These are phyloP conservation scores for Candida buenavistaensis DNA, from an alignment of 1,139 yeast genomes.

Conservation along the genomic window DNA sequence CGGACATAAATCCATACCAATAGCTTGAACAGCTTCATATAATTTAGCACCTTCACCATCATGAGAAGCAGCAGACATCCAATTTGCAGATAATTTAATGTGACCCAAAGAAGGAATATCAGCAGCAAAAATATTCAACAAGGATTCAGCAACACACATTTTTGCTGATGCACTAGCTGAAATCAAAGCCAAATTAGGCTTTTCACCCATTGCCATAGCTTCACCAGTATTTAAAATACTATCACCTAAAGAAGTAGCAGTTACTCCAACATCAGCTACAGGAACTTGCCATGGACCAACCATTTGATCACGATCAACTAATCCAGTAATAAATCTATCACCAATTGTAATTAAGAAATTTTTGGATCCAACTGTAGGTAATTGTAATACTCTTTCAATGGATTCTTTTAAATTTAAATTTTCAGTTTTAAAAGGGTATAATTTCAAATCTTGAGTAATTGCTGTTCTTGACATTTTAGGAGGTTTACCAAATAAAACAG, in stretches of 20 bases:
- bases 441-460: conserved; percentile 56
- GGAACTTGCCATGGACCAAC: conserved; percentile 99
- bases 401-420: conserved; percentile 57
- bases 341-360: conserved; percentile 95
- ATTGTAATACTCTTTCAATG: conserved; percentile 74
- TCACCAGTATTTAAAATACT: conserved; percentile 78
- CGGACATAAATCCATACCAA: conserved; percentile 93
- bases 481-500: conserved; percentile 94
- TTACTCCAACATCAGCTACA: conserved; percentile 98
- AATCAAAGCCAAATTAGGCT: conserved; percentile 86
- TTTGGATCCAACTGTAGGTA: conserved; percentile 96
- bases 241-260: conserved; percentile 86
- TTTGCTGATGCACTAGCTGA: conserved; percentile 96
- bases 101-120: conserved; percentile 75
- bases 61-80: conserved; percentile 99
- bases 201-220: conserved; percentile 97
- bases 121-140: conserved; percentile 87
- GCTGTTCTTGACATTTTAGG: conserved; percentile 92
- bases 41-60: conserved; percentile 94
- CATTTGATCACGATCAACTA: conserved; percentile 97
- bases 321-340: conserved; percentile 94
- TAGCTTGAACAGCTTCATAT: conserved; percentile 96
- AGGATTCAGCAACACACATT: conserved; percentile 94
- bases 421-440: conserved; percentile 46
- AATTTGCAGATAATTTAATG: conserved; percentile 90